Percentiles rank a stretch among this genome's conserved stretches.
phyloP scores from a whole-genome alignment of 2,329 filamentous ascomycete species.

The Allantophomopsis lycopodina region DNA sequence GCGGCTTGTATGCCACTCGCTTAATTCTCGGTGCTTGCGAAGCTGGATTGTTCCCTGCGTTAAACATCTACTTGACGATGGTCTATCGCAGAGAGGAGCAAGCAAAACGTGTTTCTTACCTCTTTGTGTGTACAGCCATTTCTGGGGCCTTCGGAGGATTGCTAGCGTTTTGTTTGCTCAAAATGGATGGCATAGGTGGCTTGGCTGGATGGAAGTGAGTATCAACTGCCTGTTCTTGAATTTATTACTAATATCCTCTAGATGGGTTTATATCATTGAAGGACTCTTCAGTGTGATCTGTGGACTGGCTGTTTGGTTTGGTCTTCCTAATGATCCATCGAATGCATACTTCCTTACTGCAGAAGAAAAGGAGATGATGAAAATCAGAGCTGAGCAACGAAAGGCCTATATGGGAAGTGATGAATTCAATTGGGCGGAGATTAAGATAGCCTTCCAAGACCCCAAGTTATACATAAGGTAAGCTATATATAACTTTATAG shows the following conservation, averaged over 20 bases:
- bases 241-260: conserved; percentile 15
- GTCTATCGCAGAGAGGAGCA: conserved; percentile 50
- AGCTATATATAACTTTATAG: conserved; percentile 6
- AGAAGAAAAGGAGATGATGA: conserved; percentile 34
- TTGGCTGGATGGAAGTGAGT: conserved; percentile 37
- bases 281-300: conserved; percentile 41
- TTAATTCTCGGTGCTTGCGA: conserved; percentile 42
- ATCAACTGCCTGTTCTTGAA: conserved; percentile 20
- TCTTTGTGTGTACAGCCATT: conserved; percentile 45
- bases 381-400: conserved; percentile 26
- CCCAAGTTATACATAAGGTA: conserved; percentile 43
- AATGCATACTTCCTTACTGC: conserved; percentile 41
- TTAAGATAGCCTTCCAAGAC: conserved; percentile 39
- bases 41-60: conserved; percentile 44
- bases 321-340: conserved; percentile 43
- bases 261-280: conserved; percentile 43
- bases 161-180: conserved; percentile 48
- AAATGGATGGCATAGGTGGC: conserved; percentile 44
- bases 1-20: conserved; percentile 36
- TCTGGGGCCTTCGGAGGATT: conserved; percentile 52
- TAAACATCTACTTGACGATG: conserved; percentile 44
- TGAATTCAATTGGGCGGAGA: conserved; percentile 41
- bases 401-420: conserved; percentile 34
- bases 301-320: conserved; percentile 37
- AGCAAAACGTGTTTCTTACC: conserved; percentile 45